These are phyloP conservation scores for Trichosporon faecale DNA, from an alignment of 1,284 basidiomycete genomes.

Conservation along the genomic window DNA sequence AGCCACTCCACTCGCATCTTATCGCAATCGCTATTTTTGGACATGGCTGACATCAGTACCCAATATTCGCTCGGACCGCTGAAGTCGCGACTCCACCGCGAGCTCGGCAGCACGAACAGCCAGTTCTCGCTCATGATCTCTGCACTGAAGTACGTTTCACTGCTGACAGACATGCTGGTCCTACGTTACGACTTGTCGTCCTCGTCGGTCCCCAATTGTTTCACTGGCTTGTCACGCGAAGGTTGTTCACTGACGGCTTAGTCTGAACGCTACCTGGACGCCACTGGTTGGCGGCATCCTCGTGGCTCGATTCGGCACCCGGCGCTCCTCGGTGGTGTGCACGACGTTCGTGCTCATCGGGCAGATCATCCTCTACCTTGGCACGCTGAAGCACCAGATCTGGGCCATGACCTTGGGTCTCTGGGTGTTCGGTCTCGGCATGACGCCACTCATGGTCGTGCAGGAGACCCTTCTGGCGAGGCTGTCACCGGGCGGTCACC, in stretches of 20 bases:
- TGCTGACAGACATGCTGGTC: slow-evolving; percentile 3
- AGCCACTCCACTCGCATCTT: not conserved
- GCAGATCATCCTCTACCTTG: slow-evolving; percentile 44
- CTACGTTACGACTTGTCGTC: not conserved
- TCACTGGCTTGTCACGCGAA: not conserved
- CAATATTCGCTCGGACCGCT: slow-evolving; percentile 69
- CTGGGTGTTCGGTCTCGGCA: slow-evolving; percentile 73
- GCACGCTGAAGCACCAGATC: slow-evolving; percentile 24
- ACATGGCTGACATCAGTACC: slow-evolving; percentile 54
- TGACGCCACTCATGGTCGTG: slow-evolving; percentile 65
- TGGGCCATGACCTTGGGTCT: slow-evolving; percentile 33
- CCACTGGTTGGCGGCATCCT: slow-evolving; percentile 68
- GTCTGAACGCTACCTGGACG: slow-evolving; percentile 75
- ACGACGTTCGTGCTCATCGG: slow-evolving; percentile 68
- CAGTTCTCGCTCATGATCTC: slow-evolving; percentile 73
- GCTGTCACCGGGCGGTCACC: slow-evolving; percentile 65
- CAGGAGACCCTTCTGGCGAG: slow-evolving; percentile 61
- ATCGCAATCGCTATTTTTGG: slow-evolving; percentile 1
- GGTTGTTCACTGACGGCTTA: slow-evolving; percentile 32
- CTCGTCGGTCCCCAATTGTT: not conserved
- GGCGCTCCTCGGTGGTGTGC: slow-evolving; percentile 61
- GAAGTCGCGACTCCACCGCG: slow-evolving; percentile 66
- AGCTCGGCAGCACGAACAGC: slow-evolving; percentile 70
- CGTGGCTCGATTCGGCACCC: slow-evolving; percentile 58
- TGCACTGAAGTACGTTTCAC: slow-evolving; percentile 55